Evolutionary conservation across 305 asterid genomes (phyloP).

Genomic region (Plantago coronopus): DNA sequence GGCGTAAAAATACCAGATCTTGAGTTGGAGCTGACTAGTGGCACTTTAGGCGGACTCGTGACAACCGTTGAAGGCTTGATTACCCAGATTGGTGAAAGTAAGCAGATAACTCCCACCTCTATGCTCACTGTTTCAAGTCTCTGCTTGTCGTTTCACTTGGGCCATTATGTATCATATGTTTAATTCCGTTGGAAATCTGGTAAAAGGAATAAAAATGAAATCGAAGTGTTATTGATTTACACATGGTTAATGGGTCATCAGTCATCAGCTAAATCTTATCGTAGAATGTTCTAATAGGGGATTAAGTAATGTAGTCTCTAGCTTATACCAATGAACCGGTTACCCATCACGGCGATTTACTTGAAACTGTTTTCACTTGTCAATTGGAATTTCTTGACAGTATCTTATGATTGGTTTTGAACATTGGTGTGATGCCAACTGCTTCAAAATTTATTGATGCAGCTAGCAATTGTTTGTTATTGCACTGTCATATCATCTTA

Average conservation of each 20-base stretch:
- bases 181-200: too few species aligned
- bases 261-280: too few species aligned
- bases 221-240: too few species aligned
- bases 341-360: too few species aligned
- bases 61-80: constrained; percentile 94
- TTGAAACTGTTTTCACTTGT: background rate
- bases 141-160: background rate
- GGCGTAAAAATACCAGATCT: constrained; percentile 72
- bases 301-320: too few species aligned
- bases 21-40: constrained; percentile 78
- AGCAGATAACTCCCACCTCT: constrained; percentile 25
- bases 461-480: background rate
- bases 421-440: too few species aligned
- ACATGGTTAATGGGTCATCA: too few species aligned
- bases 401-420: too few species aligned
- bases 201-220: too few species aligned
- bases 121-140: background rate
- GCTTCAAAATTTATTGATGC: background rate
- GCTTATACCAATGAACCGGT: too few species aligned
- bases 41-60: constrained; percentile 88
- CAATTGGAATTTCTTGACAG: background rate
- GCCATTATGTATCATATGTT: too few species aligned
- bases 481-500: background rate
- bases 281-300: too few species aligned
- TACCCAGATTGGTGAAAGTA: constrained; percentile 78